phyloP scores from a whole-genome alignment of 352 stramenopile genomes.

The Saprolegnia diclina region DNA sequence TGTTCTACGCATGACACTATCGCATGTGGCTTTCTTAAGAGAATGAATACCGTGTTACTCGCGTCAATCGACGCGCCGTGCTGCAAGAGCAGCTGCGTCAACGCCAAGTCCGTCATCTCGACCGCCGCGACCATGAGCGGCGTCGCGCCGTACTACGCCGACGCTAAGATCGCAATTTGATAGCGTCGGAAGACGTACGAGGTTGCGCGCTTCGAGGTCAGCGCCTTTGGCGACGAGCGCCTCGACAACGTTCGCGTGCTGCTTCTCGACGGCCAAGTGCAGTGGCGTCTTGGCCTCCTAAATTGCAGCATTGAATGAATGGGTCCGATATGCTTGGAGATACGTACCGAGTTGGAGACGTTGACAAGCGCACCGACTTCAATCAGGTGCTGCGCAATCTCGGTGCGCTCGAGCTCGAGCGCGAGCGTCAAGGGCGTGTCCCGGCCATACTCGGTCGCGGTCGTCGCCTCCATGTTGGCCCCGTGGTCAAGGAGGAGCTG shows the following conservation, averaged over 20 bases:
- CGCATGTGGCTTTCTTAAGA: neutral
- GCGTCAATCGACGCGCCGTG: neutral
- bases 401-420: neutral
- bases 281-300: constrained; percentile 11
- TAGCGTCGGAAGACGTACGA: neutral
- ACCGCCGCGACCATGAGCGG: constrained; percentile 4
- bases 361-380: neutral
- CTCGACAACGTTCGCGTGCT: neutral
- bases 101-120: neutral
- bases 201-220: neutral
- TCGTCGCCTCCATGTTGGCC: neutral
- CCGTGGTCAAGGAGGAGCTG: neutral
- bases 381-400: neutral
- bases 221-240: neutral
- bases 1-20: constrained; percentile 11
- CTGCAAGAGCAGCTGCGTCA: constrained; percentile 15
- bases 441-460: constrained; percentile 1
- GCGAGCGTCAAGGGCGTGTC: constrained; percentile 8
- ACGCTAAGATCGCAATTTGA: neutral
- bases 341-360: constrained; percentile 9
- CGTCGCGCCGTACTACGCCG: neutral
- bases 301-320: too few species aligned
- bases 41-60: constrained; percentile 10
- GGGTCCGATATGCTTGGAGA: too few species aligned
- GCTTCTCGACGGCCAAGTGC: constrained; percentile 11